phyloP scores from a whole-genome alignment of 257 asterid genomes.

The Solanum chilense region DNA sequence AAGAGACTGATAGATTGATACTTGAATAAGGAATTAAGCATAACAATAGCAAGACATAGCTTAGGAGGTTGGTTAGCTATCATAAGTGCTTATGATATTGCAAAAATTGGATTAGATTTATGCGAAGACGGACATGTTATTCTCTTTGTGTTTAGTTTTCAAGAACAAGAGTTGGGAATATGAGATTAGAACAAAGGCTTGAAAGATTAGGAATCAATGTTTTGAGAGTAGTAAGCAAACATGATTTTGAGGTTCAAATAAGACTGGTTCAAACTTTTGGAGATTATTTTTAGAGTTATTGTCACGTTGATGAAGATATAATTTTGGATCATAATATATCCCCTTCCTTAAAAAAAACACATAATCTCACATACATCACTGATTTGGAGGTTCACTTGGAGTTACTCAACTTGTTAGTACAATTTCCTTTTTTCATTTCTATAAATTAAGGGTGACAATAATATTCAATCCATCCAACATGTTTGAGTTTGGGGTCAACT shows the following conservation, averaged over 20 bases:
- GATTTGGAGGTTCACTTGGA: conserved; percentile 39
- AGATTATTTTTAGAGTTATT: neutral
- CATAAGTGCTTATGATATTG: conserved; percentile 16
- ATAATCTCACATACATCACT: conserved; percentile 13
- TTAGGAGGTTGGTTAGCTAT: conserved; percentile 17
- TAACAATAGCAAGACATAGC: conserved; percentile 13
- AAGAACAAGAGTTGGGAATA: conserved; percentile 21
- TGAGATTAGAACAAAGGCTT: neutral
- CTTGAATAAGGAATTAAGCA: too few species aligned
- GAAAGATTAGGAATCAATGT: conserved; percentile 8
- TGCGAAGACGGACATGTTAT: neutral
- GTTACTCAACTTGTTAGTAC: conserved; percentile 36
- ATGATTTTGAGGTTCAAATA: neutral
- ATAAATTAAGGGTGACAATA: neutral
- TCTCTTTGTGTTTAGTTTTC: neutral
- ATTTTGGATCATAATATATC: conserved; percentile 28
- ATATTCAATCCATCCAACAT: too few species aligned
- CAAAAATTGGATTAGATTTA: conserved; percentile 8
- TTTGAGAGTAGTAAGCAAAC: conserved; percentile 5
- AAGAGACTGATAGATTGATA: too few species aligned
- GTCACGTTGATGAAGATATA: conserved; percentile 12
- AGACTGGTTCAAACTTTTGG: neutral
- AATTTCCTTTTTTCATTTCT: neutral
- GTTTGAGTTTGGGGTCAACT: too few species aligned
- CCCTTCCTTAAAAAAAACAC: conserved; percentile 11